phyloP scores from a whole-genome alignment of 1,284 basidiomycete genomes.

The Rhodotorula sp. region DNA sequence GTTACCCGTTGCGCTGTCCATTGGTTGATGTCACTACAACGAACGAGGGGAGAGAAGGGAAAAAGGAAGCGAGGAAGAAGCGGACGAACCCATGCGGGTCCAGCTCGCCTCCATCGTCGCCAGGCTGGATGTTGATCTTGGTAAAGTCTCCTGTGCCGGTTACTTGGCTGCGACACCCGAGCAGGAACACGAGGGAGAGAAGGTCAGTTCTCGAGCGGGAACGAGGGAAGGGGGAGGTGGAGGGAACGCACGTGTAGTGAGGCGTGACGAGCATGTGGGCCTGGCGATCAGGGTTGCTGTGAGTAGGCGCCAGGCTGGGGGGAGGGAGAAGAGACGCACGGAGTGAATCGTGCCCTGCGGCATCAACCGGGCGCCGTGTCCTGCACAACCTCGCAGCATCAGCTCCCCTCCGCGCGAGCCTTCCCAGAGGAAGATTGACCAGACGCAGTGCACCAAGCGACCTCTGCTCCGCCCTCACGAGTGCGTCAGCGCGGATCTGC shows the following conservation, averaged over 20 bases:
- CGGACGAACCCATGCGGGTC: conserved; percentile 31
- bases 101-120: conserved; percentile 49
- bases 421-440: background rate
- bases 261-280: conserved; percentile 36
- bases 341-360: conserved; percentile 20
- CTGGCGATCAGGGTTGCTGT: background rate
- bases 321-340: background rate
- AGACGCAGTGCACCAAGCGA: conserved; percentile 24
- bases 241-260: conserved; percentile 26
- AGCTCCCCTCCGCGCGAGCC: too few species aligned
- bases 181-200: too few species aligned
- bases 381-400: too few species aligned
- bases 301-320: too few species aligned
- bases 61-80: background rate
- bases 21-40: too few species aligned
- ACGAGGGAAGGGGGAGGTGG: background rate
- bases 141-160: conserved; percentile 47
- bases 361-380: conserved; percentile 19
- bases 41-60: too few species aligned
- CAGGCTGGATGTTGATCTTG: conserved; percentile 46
- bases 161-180: conserved; percentile 10
- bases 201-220: background rate
- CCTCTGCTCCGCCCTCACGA: background rate
- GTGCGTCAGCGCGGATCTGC: background rate
- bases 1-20: conserved; percentile 14